These are phyloP conservation scores for Leptographium wingfieldii DNA, from an alignment of 2,329 filamentous ascomycete species.

Conservation along the genomic window DNA sequence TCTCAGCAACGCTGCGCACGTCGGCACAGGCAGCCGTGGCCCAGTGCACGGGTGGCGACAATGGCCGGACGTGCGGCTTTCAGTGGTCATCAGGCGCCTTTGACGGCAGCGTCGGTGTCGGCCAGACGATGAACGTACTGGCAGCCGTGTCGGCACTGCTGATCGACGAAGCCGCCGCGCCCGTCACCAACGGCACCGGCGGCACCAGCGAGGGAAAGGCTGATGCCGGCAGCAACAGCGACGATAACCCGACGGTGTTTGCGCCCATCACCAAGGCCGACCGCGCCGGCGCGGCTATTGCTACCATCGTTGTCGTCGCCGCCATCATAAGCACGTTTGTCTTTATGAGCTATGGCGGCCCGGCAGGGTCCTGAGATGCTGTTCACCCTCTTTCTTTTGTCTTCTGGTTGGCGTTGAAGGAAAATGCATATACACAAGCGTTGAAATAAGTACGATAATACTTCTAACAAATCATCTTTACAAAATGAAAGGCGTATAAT, in stretches of 20 bases:
- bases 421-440: not conserved
- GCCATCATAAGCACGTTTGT: slow-evolving; percentile 20
- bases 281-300: slow-evolving; percentile 53
- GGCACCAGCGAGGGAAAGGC: slow-evolving; percentile 38
- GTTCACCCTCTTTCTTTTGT: not conserved
- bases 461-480: too few species aligned
- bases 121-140: slow-evolving; percentile 43
- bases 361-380: not conserved
- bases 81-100: slow-evolving; percentile 35
- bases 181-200: slow-evolving; percentile 30
- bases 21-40: slow-evolving; percentile 36
- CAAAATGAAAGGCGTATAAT: too few species aligned
- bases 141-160: slow-evolving; percentile 35
- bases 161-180: slow-evolving; percentile 18
- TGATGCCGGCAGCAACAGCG: slow-evolving; percentile 27
- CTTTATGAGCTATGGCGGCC: slow-evolving; percentile 19
- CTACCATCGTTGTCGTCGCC: slow-evolving; percentile 43
- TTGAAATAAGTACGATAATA: not conserved
- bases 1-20: slow-evolving; percentile 31
- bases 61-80: slow-evolving; percentile 35
- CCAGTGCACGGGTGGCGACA: slow-evolving; percentile 33
- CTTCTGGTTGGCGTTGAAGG: not conserved
- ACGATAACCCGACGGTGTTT: slow-evolving; percentile 10
- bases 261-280: slow-evolving; percentile 44
- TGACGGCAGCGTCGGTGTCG: slow-evolving; percentile 38